A percentile compares a stretch with the other conserved stretches of the same genome.
These are phyloP conservation scores for Neurospora sp. DNA, from an alignment of 495 filamentous ascomycete genomes.

Conservation along the genomic window DNA sequence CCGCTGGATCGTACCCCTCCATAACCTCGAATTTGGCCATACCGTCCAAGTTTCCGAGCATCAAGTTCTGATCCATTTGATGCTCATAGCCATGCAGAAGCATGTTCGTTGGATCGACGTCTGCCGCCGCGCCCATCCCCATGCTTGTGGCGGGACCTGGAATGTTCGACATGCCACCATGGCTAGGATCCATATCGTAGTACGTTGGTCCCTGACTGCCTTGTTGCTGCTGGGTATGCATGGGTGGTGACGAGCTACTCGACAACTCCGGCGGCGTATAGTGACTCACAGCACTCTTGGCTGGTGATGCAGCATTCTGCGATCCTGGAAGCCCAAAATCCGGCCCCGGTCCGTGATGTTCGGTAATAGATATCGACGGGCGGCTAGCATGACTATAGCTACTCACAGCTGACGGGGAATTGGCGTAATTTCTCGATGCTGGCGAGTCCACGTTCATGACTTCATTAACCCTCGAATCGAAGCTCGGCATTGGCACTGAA, in stretches of 20 bases:
- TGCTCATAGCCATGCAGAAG: slow-evolving; percentile 32
- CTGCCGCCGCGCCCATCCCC: slow-evolving; percentile 21
- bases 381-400: slow-evolving; percentile 19
- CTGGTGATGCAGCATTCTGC: slow-evolving; percentile 34
- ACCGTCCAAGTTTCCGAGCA: slow-evolving; percentile 5
- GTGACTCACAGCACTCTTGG: slow-evolving; percentile 30
- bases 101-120: slow-evolving; percentile 30
- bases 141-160: slow-evolving; percentile 10
- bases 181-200: not conserved
- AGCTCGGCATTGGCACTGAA: slow-evolving; percentile 31
- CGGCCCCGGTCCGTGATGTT: not conserved
- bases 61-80: slow-evolving; percentile 3
- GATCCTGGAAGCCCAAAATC: not conserved
- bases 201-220: not conserved
- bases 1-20: slow-evolving; percentile 8
- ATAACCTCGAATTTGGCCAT: not conserved
- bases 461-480: slow-evolving; percentile 20
- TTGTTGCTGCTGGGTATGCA: slow-evolving; percentile 3
- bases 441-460: slow-evolving; percentile 23
- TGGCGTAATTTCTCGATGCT: slow-evolving; percentile 13
- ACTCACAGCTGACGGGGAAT: slow-evolving; percentile 27
- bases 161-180: slow-evolving; percentile 12
- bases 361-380: slow-evolving; percentile 10
- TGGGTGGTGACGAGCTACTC: slow-evolving; percentile 37
- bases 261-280: slow-evolving; percentile 28